Base-by-base conservation (phyloP, 176 grass and related monocot genomes). In the Paspalum vaginatum region DNA sequence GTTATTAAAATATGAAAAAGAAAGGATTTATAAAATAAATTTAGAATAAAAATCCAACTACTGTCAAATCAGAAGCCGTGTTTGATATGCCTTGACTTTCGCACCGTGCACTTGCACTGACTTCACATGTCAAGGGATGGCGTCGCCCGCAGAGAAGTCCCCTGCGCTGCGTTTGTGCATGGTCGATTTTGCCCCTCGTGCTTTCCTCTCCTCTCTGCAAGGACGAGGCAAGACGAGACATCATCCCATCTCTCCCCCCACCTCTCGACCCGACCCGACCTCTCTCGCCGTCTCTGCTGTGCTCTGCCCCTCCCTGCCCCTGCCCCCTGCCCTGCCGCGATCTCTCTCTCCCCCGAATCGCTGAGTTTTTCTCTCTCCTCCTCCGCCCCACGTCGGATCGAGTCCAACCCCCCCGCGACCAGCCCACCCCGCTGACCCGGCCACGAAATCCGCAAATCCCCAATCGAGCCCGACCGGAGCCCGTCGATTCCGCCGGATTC, bases 401-500 rank as follows among this genome's bases (percentile, higher is more conserved):
- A 65, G 6, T 7, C 78, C 47, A 39, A 39, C 32, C 47, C 44
- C 76, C 39, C 61, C 12, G 44, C 49, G 43, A 39, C 68, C 11
- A 60, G 1, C 26, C 55, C 25, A 2, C 46, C 5, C 18, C 46
- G 16, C 61, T 45, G 63, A 12, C 16, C 53, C 39, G 25, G 39
- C n/a, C n/a, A n/a, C 66, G 12, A 45, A 87, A 61, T 49, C 56
- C 45, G 69, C 38, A 55, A 60, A 61, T 61, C 58, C 58, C n/a
- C 68, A 70, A 70, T 70, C 68, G 68, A 50, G 24, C 46, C 46
- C 45, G 45, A 32, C 70, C 43, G 53, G 57, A 26, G 51, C 20
- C 76, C 41, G 64, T 37, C 57, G 82, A 87, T 84, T 84, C 60
- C 18, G 32, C 48, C 22, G 67, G 83, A 93, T 87, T 81, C 76